Conservation (phyloP, 441 rosid species). For the Adansonia rubrostipa region DNA sequence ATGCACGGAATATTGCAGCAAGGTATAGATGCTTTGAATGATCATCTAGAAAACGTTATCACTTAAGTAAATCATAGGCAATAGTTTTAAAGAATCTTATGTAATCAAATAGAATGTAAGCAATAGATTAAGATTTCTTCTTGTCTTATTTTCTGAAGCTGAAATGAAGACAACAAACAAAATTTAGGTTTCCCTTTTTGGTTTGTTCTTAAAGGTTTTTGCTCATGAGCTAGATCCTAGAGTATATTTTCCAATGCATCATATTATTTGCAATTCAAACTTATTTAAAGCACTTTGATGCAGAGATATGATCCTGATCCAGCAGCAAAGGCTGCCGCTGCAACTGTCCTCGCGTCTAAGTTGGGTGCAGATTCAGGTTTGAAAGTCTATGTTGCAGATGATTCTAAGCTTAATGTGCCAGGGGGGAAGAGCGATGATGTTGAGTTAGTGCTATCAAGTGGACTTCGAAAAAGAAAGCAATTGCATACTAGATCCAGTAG, state of each 20-base stretch:
- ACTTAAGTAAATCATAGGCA: not conserved
- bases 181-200: not conserved
- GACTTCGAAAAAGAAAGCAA: slow-evolving; percentile 77
- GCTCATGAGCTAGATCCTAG: slow-evolving; percentile 9
- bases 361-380: slow-evolving; percentile 92
- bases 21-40: not conserved
- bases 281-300: slow-evolving; percentile 30
- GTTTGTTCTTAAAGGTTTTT: not conserved
- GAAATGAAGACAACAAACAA: not conserved
- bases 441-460: slow-evolving; percentile 61
- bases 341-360: slow-evolving; percentile 90
- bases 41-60: not conserved
- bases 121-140: not conserved
- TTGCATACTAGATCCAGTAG: slow-evolving; percentile 50
- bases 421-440: slow-evolving; percentile 64
- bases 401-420: slow-evolving; percentile 46
- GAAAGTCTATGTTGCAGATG: slow-evolving; percentile 73
- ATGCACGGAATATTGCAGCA: not conserved
- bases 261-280: not conserved
- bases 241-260: slow-evolving; percentile 9
- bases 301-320: slow-evolving; percentile 98
- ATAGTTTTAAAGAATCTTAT: not conserved
- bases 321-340: slow-evolving; percentile 98
- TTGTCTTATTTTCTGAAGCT: not conserved
- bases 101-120: not conserved